Percentiles rank a stretch among this genome's conserved stretches.
phyloP scores from a whole-genome alignment of 1,284 basidiomycete species.

The Ganoderma leucocontextum region DNA sequence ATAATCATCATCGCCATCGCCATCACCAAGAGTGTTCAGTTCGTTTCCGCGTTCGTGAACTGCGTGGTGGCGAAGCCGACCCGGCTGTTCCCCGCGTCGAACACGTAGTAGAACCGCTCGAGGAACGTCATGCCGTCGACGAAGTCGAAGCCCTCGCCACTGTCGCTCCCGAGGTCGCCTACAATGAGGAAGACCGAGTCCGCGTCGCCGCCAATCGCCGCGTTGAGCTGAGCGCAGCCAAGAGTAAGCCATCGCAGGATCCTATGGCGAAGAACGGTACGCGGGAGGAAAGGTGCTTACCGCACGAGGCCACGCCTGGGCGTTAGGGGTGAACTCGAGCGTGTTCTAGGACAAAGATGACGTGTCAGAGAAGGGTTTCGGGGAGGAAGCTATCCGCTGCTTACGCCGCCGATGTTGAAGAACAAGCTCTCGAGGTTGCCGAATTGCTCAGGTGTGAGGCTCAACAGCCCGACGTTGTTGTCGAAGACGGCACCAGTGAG shows the following conservation, averaged over 20 bases:
- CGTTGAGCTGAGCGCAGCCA: slow-evolving; percentile 42
- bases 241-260: slow-evolving; percentile 33
- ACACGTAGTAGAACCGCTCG: slow-evolving; percentile 75
- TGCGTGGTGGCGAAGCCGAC: slow-evolving; percentile 56
- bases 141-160: slow-evolving; percentile 42
- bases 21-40: slow-evolving; percentile 39
- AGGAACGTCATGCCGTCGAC: slow-evolving; percentile 46
- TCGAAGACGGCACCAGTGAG: slow-evolving; percentile 60
- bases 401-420: slow-evolving; percentile 55
- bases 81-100: slow-evolving; percentile 58
- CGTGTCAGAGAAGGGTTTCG: neutral
- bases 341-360: slow-evolving; percentile 33
- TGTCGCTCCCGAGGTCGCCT: slow-evolving; percentile 33
- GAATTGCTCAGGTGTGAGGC: slow-evolving; percentile 57
- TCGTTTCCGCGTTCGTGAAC: slow-evolving; percentile 49
- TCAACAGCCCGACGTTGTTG: slow-evolving; percentile 58
- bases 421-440: slow-evolving; percentile 57
- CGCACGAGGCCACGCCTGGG: slow-evolving; percentile 58
- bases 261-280: neutral
- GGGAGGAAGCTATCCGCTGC: neutral
- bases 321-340: slow-evolving; percentile 57
- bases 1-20: too few relatives aligned
- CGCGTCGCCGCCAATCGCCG: slow-evolving; percentile 38
- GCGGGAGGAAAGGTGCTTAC: slow-evolving; percentile 7
- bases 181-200: slow-evolving; percentile 42